Base-by-base conservation (phyloP, 2,329 filamentous ascomycete genomes). In the Colletotrichum liaoningense region DNA sequence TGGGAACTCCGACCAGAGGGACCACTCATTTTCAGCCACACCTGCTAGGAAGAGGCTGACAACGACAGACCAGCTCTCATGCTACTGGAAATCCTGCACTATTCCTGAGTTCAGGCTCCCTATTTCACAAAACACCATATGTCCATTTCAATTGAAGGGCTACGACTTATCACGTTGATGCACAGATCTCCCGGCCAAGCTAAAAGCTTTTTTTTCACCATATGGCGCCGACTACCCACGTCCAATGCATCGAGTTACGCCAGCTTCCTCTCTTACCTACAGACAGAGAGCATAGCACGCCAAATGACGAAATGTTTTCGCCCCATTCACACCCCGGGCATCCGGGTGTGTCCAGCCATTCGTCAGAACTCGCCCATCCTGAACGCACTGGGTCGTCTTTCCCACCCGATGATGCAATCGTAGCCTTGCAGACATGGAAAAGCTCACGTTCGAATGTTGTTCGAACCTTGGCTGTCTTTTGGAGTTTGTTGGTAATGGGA, bases 401-500 rank as follows among this genome's bases (percentile, higher is more conserved):
- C 2, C 24, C 67, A 26, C 58, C 67, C 3, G 49, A 58, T 2
- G 67, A 57, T n/a, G 67, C 67, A 5, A n/a, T 64, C 6, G 49
- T 54, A 1, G 8, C 55, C 0, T 16, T 84, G n/a, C 88, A 93
- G 77, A 84, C 81, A 80, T 94, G 93, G 93, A 93, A 93, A 77
- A 81, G 83, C 19, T 88, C 92, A 0, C 80, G 82, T 11, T 84
- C 85, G 33, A 93, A 93, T 78, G 81, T 89, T 6, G 90, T 84
- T 75, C 88, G 91, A 46, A 89, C 90, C 55, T 80, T 88, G 38
- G 85, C 89, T 1, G 87, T 90, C 2, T 90, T 92, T 77, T 90
- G 88, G 81, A 86, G 87, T 4, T 90, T 94, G 73, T 82, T 92
- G 28, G 84, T 93, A 33, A 89, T 93, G 84, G 92, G 92, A 4